These are phyloP conservation scores for Amylocarpus encephaloides DNA, from an alignment of 2,329 filamentous ascomycete species.

Conservation along the genomic window DNA sequence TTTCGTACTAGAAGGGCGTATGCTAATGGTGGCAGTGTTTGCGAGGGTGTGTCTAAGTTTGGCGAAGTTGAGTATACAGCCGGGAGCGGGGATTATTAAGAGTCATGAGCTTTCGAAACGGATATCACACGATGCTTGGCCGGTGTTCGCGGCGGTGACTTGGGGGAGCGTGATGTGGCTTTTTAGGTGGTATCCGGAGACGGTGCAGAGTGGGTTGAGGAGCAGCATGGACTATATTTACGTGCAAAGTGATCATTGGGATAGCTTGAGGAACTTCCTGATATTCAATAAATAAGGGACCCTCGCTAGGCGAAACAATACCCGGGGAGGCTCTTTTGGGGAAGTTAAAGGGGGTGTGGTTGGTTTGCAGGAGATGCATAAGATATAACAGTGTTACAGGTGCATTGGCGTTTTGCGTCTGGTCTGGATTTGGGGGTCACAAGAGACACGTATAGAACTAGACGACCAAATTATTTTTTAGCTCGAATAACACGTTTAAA, in stretches of 20 bases:
- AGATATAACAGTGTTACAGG: background rate
- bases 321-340: no score
- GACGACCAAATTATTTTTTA: background rate
- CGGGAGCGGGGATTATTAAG: constrained; percentile 45
- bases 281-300: constrained; percentile 67
- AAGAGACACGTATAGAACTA: background rate
- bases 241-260: constrained; percentile 81
- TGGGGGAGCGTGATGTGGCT: constrained; percentile 96
- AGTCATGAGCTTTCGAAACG: constrained; percentile 35
- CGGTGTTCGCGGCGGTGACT: constrained; percentile 80
- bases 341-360: no score
- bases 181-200: constrained; percentile 86
- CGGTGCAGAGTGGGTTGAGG: constrained; percentile 82
- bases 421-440: background rate
- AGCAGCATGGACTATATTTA: constrained; percentile 99
- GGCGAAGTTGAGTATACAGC: constrained; percentile 75
- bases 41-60: constrained; percentile 81
- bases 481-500: background rate
- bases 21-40: constrained; percentile 51
- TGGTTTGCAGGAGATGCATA: no score
- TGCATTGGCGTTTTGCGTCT: background rate
- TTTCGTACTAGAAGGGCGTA: background rate
- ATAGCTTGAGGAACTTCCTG: constrained; percentile 74
- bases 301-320: no score
- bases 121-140: constrained; percentile 75